phyloP scores from a whole-genome alignment of 257 asterid genomes.

The Solanum dulcamara region DNA sequence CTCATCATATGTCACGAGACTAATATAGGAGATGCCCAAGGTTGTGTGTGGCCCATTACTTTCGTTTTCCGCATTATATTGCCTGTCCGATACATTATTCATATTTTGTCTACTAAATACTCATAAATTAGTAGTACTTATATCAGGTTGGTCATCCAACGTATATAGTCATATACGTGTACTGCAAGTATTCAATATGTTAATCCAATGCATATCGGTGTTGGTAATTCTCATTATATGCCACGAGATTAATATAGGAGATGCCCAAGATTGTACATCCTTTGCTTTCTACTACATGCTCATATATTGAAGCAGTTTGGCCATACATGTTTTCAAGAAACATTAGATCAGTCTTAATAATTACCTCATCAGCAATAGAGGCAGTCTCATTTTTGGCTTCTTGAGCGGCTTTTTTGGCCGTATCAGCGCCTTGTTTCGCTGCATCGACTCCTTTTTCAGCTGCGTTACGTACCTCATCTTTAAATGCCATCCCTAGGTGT shows the following conservation, averaged over 20 bases:
- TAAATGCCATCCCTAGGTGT: slow-evolving; percentile 16
- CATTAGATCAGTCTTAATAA: background rate
- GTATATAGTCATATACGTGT: too few relatives aligned
- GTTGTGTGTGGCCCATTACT: too few relatives aligned
- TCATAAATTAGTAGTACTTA: too few relatives aligned
- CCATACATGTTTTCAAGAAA: background rate
- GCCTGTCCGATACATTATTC: too few relatives aligned
- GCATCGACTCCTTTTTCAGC: slow-evolving; percentile 37
- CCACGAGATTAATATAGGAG: background rate
- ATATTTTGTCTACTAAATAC: too few relatives aligned
- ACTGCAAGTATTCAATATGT: too few relatives aligned
- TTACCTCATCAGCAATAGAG: slow-evolving; percentile 29
- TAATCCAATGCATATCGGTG: too few relatives aligned
- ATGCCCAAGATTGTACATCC: background rate
- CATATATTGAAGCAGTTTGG: background rate
- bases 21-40: too few relatives aligned
- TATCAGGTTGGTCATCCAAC: too few relatives aligned
- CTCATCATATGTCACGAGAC: too few relatives aligned
- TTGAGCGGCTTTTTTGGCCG: slow-evolving; percentile 40
- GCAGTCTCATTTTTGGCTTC: slow-evolving; percentile 33
- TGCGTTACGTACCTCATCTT: slow-evolving; percentile 27
- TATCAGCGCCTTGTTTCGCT: slow-evolving; percentile 37
- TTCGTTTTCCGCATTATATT: too few relatives aligned
- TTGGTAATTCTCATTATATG: background rate
- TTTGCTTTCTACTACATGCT: background rate